These are phyloP conservation scores for Prunus salicina DNA, from an alignment of 306 rosid genomes.

Conservation along the genomic window DNA sequence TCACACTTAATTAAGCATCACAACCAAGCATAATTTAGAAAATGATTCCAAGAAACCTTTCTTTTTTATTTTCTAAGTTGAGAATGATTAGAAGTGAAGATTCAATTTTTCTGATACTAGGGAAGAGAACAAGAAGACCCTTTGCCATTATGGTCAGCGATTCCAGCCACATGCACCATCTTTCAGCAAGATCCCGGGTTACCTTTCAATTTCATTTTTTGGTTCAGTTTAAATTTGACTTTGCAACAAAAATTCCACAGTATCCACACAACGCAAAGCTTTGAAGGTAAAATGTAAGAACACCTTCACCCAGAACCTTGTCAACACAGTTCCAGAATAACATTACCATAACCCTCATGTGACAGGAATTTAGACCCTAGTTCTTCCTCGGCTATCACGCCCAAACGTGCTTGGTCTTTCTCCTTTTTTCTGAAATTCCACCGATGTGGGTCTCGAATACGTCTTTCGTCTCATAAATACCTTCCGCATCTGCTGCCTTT, in stretches of 20 bases:
- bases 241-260: neutral
- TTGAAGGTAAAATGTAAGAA: neutral
- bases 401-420: conserved; percentile 30
- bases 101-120: too few species aligned
- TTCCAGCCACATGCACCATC: neutral
- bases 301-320: neutral
- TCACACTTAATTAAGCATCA: too few species aligned
- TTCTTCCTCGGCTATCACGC: conserved; percentile 54
- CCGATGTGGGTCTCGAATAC: conserved; percentile 26
- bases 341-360: neutral
- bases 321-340: neutral
- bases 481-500: conserved; percentile 51
- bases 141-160: too few species aligned
- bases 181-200: neutral
- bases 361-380: conserved; percentile 31
- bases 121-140: too few species aligned
- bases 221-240: neutral
- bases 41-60: too few species aligned
- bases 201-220: neutral
- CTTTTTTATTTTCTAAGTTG: too few species aligned
- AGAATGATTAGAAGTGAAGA: too few species aligned
- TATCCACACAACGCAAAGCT: neutral
- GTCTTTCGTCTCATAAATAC: conserved; percentile 38
- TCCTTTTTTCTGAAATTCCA: conserved; percentile 48
- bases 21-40: too few species aligned